A percentile compares a stretch with the other conserved stretches of the same genome.
Evolutionary conservation across 1,139 yeast genomes (phyloP).

Genomic region (Nakaseomyces delphensis): DNA sequence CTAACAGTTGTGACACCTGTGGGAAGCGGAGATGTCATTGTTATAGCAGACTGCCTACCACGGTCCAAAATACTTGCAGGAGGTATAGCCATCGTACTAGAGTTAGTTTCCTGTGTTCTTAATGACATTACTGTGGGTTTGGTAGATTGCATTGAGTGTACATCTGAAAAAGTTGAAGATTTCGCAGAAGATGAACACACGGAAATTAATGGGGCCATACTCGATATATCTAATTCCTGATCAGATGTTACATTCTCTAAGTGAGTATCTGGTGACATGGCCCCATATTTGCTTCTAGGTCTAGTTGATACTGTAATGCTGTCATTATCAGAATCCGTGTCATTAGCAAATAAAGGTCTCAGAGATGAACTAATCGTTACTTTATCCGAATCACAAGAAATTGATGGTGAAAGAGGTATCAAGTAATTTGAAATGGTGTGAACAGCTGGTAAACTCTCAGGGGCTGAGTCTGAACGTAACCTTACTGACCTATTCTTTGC

Average conservation of each 20-base stretch:
- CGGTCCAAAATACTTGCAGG: slow-evolving; percentile 57
- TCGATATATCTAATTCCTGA: slow-evolving; percentile 19
- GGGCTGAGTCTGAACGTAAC: slow-evolving; percentile 1
- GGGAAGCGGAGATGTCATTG: neutral
- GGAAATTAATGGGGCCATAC: slow-evolving; percentile 48
- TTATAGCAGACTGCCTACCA: slow-evolving; percentile 21
- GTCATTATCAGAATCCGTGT: slow-evolving; percentile 7
- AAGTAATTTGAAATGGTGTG: neutral
- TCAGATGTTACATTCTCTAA: slow-evolving; percentile 7
- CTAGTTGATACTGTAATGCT: neutral
- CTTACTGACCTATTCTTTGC: neutral
- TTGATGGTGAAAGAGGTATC: slow-evolving; percentile 1
- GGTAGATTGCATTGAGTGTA: slow-evolving; percentile 34
- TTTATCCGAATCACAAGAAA: slow-evolving; percentile 6
- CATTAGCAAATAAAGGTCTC: slow-evolving; percentile 12
- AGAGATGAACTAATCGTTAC: slow-evolving; percentile 14
- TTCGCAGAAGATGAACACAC: slow-evolving; percentile 39
- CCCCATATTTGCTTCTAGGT: slow-evolving; percentile 1
- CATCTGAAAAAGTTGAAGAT: slow-evolving; percentile 33
- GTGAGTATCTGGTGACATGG: neutral
- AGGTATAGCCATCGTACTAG: slow-evolving; percentile 55
- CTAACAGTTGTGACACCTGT: slow-evolving; percentile 8
- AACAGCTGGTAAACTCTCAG: slow-evolving; percentile 2
- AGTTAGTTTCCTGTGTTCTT: slow-evolving; percentile 49
- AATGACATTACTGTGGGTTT: slow-evolving; percentile 35